Conservation (phyloP, 768 basidiomycete species). For the button mushroom (Agaricus bisporus) region DNA sequence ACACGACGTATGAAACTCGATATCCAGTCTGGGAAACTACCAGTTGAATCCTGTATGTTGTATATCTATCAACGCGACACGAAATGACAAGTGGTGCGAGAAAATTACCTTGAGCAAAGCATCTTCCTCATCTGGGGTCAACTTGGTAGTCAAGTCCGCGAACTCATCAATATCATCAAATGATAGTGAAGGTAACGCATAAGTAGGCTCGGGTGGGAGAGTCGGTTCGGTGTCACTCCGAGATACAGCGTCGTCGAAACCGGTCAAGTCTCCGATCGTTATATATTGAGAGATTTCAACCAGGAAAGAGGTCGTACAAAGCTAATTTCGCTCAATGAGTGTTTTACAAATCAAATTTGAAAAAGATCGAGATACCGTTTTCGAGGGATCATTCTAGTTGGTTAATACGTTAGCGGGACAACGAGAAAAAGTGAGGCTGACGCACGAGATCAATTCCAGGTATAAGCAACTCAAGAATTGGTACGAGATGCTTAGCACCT, state of each 20-base stretch:
- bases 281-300: constrained; percentile 71
- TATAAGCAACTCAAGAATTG: constrained; percentile 73
- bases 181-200: constrained; percentile 30
- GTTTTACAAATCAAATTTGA: neutral
- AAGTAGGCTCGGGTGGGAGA: constrained; percentile 20
- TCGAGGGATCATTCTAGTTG: constrained; percentile 66
- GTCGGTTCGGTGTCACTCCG: constrained; percentile 28
- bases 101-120: constrained; percentile 44
- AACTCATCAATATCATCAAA: constrained; percentile 32
- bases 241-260: constrained; percentile 21
- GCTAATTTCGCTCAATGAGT: constrained; percentile 27
- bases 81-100: neutral
- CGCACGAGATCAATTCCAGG: constrained; percentile 83
- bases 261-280: constrained; percentile 61
- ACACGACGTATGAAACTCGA: constrained; percentile 75
- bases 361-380: constrained; percentile 46
- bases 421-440: constrained; percentile 4
- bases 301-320: constrained; percentile 72
- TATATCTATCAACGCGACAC: neutral
- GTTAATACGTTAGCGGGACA: constrained; percentile 2
- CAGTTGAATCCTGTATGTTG: constrained; percentile 49
- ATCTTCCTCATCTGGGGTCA: constrained; percentile 66
- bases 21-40: constrained; percentile 77
- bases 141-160: constrained; percentile 30
- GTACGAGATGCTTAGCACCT: constrained; percentile 76